Evolutionary conservation across 2,329 filamentous ascomycete genomes (phyloP).

Genomic region (Alternaria novae-zelandiae): DNA sequence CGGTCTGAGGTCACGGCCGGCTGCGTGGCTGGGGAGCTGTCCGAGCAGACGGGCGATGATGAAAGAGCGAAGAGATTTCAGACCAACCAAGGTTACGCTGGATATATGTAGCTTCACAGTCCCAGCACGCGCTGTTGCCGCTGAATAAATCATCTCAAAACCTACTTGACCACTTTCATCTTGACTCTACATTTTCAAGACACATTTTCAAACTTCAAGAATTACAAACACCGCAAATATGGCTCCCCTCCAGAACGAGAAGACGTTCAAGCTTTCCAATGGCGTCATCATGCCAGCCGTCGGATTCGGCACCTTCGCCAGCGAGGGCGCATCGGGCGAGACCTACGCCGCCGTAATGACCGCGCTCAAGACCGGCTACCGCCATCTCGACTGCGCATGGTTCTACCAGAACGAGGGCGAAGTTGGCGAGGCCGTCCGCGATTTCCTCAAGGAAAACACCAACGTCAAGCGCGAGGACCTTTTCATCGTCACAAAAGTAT

Average conservation of each 20-base stretch:
- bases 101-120: constrained; percentile 8
- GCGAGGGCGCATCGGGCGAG: constrained; percentile 66
- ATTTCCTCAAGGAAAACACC: constrained; percentile 62
- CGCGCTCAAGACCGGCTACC: constrained; percentile 66
- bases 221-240: constrained; percentile 24
- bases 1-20: constrained; percentile 19
- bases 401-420: constrained; percentile 75
- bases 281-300: constrained; percentile 70
- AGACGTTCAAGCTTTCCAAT: constrained; percentile 62
- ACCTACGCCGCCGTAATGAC: constrained; percentile 63
- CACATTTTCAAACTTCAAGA: not conserved
- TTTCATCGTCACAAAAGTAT: constrained; percentile 78
- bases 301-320: constrained; percentile 76
- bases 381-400: constrained; percentile 72
- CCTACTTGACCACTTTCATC: not conserved
- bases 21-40: constrained; percentile 6
- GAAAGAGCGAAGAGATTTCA: constrained; percentile 17
- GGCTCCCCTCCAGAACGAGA: constrained; percentile 40
- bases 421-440: constrained; percentile 69
- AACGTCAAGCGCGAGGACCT: constrained; percentile 64
- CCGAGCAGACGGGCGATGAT: constrained; percentile 16
- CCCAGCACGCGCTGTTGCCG: constrained; percentile 5
- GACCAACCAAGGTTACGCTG: not conserved
- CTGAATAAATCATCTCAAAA: not conserved
- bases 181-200: not conserved